Evolutionary conservation across 148 eudicot species (phyloP), one percentile per base, ranked within the genome.

Genomic region (Mesembryanthemum crystallinum): DNA sequence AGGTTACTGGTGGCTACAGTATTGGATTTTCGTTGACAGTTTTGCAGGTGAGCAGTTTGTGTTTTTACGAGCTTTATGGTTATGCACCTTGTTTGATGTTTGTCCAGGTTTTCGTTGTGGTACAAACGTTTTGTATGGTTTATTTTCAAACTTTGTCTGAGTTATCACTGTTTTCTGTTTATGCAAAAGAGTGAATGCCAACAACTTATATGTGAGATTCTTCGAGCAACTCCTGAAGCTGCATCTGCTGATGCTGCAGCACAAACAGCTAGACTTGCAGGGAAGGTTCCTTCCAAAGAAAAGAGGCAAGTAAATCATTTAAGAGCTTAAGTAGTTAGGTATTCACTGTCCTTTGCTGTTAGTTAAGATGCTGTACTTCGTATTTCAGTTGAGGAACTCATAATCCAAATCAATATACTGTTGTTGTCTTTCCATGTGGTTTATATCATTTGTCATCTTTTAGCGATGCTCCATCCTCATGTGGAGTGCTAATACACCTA

Each of bases 181-280:
- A 49, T 73, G 57, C 67, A 43, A 64, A 77, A 95, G 99, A 95
- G 99, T 81, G 99, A 95, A 84, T 95, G 99, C 85, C 99, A 95
- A 87, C 99, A 95, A 81, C 90, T 95, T 39, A 90, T 95, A 82
- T 95, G 99, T 77, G 99, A 95, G 82, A 89, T 95, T 81, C 85
- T 95, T 74, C 92, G 99, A 78, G 99, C 97, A 64, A 95, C 99
- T 80, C 99, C 99, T 79, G 94, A 95, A 79, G 97, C 99, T 77
- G 89, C 99, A 30, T 87, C 99, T 70, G 91, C 99, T 52, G 99
- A 95, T 88, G 94, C 96, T 71, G 88, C 92, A 73, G 99, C 87
- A 37, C 99, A 95, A 85, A 92, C 97, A 67, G 99, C 99, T 79
- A 89, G 93, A 84, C 96, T 90, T 73, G 94, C 99, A 25, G 90